Evolutionary conservation across 768 basidiomycete species (phyloP).

Genomic region (Gymnopilus dilepis): DNA sequence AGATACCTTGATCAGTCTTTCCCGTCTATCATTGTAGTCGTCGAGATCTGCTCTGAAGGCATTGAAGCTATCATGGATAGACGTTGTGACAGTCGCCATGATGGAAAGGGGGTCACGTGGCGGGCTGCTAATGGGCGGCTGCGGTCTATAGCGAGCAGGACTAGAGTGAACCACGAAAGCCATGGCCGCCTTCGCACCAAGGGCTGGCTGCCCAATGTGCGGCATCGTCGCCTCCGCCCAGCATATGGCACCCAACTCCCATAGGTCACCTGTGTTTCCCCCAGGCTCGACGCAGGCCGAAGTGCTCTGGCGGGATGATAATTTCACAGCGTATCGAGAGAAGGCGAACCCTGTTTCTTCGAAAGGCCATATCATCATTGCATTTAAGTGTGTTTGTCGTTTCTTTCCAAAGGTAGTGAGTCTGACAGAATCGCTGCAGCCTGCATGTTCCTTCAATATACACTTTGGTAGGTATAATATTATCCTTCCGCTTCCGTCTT

Average conservation of each 20-base stretch:
- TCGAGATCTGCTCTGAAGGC: conserved; percentile 76
- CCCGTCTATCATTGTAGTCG: conserved; percentile 84
- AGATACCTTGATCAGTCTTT: conserved; percentile 86
- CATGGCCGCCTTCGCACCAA: conserved; percentile 61
- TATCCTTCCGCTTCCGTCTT: neutral
- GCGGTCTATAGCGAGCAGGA: neutral
- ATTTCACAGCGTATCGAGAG: conserved; percentile 78
- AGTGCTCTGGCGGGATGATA: conserved; percentile 76
- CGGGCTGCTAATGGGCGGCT: conserved; percentile 1
- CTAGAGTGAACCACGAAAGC: neutral
- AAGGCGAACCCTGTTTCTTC: conserved; percentile 73
- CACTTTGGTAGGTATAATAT: conserved; percentile 50
- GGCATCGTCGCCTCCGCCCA: conserved; percentile 66
- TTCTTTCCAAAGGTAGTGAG: neutral
- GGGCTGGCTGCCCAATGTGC: conserved; percentile 79
- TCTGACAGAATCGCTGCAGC: conserved; percentile 41
- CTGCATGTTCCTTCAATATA: conserved; percentile 83
- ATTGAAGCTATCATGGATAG: conserved; percentile 51
- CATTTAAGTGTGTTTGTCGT: conserved; percentile 67
- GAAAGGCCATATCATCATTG: conserved; percentile 72
- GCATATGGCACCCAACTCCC: conserved; percentile 48
- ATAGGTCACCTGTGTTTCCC: conserved; percentile 51
- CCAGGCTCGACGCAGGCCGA: conserved; percentile 56
- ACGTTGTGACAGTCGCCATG: conserved; percentile 22
- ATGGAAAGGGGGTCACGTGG: conserved; percentile 29